Percentiles rank a stretch among this genome's conserved stretches.
phyloP scores from a whole-genome alignment of 208 protist species.

The Acanthamoeba divionensis region DNA sequence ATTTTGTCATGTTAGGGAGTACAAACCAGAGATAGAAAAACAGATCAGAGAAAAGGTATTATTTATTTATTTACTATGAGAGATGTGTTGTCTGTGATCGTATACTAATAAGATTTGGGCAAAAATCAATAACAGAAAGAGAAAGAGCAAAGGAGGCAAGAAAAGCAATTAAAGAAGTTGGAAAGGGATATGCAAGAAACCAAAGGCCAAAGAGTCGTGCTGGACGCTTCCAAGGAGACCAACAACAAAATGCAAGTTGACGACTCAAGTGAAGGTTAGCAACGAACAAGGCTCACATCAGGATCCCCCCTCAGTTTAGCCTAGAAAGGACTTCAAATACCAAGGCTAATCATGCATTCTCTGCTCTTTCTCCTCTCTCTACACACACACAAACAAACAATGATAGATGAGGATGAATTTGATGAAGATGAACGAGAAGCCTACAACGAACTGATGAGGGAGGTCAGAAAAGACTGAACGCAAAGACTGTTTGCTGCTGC shows the following conservation, averaged over 20 bases:
- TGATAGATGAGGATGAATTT: conserved; percentile 17
- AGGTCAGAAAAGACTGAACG: background rate
- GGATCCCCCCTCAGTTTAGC: background rate
- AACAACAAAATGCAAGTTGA: background rate
- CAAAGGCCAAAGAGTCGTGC: conserved; percentile 64
- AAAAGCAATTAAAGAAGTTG: conserved; percentile 62
- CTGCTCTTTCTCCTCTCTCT: background rate
- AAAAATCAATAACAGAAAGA: conserved; percentile 49
- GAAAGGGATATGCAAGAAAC: conserved; percentile 61
- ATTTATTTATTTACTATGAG: too few species aligned
- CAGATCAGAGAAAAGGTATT: conserved; percentile 40
- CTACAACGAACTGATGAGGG: background rate
- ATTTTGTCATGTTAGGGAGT: conserved; percentile 45
- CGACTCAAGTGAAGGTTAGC: background rate
- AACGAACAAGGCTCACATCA: background rate
- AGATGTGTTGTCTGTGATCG: too few species aligned
- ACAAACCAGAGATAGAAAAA: conserved; percentile 62
- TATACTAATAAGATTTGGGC: background rate
- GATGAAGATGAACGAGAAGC: conserved; percentile 25
- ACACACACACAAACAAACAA: background rate
- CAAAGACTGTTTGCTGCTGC: too few species aligned
- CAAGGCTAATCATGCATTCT: background rate
- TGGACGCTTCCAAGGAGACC: background rate
- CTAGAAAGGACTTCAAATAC: background rate
- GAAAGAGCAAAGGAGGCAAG: conserved; percentile 53